A percentile compares a stretch with the other conserved stretches of the same genome.
Conservation (phyloP, 2,329 filamentous ascomycete genomes). For the Phoma sp. region DNA sequence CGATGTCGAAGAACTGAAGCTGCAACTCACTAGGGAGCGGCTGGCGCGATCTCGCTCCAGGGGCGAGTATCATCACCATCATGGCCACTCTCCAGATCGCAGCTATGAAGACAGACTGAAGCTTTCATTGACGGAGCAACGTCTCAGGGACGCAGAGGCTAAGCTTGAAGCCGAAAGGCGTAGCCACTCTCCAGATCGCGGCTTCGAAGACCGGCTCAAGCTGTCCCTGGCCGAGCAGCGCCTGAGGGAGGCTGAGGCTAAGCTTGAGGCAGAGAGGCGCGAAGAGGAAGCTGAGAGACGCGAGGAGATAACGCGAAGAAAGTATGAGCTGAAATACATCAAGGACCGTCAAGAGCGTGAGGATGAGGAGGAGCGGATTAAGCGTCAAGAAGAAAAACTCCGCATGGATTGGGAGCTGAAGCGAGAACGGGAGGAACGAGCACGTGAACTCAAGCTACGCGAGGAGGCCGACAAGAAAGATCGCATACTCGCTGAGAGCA, state of each 20-base stretch:
- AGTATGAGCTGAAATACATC: slow-evolving; percentile 45
- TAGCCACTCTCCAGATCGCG: slow-evolving; percentile 25
- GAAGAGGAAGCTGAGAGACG: slow-evolving; percentile 43
- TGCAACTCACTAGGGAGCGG: slow-evolving; percentile 32
- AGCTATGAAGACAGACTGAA: slow-evolving; percentile 40
- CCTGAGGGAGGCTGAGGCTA: slow-evolving; percentile 45
- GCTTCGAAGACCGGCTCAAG: slow-evolving; percentile 39
- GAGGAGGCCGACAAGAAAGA: slow-evolving; percentile 50
- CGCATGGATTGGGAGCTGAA: slow-evolving; percentile 26
- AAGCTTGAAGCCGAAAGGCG: slow-evolving; percentile 35
- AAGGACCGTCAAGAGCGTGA: slow-evolving; percentile 42
- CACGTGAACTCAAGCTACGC: slow-evolving; percentile 44
- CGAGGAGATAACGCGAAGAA: slow-evolving; percentile 45
- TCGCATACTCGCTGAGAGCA: slow-evolving; percentile 45
- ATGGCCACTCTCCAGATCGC: slow-evolving; percentile 30
- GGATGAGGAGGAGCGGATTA: slow-evolving; percentile 26
- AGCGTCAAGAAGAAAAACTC: slow-evolving; percentile 8
- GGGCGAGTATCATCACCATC: slow-evolving; percentile 31
- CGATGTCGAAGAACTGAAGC: slow-evolving; percentile 40
- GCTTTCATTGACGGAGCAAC: slow-evolving; percentile 42
- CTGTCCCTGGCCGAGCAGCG: slow-evolving; percentile 43
- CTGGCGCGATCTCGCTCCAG: slow-evolving; percentile 32
- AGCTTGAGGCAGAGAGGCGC: slow-evolving; percentile 41
- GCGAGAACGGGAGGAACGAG: slow-evolving; percentile 39
- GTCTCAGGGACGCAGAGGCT: slow-evolving; percentile 45